phyloP scores from a whole-genome alignment of 2,329 filamentous ascomycete species.

The Xylaria sp. region DNA sequence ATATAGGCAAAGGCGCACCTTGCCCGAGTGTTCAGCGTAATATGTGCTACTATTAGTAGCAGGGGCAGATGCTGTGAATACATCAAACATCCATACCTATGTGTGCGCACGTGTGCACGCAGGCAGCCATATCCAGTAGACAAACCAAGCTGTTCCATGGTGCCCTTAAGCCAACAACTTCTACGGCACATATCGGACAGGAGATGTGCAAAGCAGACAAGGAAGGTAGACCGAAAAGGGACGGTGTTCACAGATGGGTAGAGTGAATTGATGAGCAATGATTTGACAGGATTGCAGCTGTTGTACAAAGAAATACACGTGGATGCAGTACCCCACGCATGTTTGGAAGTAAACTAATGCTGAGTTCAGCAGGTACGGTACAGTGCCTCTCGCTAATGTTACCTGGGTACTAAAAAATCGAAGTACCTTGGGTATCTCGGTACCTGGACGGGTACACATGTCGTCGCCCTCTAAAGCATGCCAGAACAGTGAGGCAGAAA shows the following conservation, averaged over 20 bases:
- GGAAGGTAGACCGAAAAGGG: conserved; percentile 1
- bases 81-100: not conserved
- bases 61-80: not conserved
- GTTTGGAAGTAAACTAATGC: conserved; percentile 19
- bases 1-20: not conserved
- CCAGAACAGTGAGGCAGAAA: conserved; percentile 27
- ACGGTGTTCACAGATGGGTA: conserved; percentile 13
- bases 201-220: conserved; percentile 7
- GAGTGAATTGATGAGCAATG: conserved; percentile 21
- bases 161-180: not conserved
- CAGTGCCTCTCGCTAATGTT: not conserved
- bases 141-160: not conserved
- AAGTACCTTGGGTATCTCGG: conserved; percentile 13
- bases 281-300: conserved; percentile 17
- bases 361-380: conserved; percentile 16
- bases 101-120: not conserved
- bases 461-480: conserved; percentile 19
- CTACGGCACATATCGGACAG: not conserved
- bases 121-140: not conserved
- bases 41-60: not conserved
- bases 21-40: not conserved
- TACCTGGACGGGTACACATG: conserved; percentile 23
- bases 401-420: not conserved
- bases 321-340: conserved; percentile 16
- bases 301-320: conserved; percentile 18